phyloP scores from a whole-genome alignment of 768 basidiomycete genomes.

The Lentinula lateritia region DNA sequence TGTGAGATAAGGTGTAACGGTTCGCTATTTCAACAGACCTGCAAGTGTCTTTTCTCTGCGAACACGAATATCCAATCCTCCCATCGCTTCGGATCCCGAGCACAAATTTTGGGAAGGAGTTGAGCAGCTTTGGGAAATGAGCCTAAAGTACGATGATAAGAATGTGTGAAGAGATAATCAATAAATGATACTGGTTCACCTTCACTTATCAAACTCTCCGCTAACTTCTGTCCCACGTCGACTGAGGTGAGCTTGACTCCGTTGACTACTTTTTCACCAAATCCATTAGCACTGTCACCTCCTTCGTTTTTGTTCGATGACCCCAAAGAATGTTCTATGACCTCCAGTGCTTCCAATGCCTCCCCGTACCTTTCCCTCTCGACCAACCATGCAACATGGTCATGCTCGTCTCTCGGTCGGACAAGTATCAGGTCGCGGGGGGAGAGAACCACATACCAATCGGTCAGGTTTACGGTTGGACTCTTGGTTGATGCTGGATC shows the following conservation, averaged over 20 bases:
- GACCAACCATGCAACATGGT: conserved; percentile 91
- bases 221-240: conserved; percentile 81
- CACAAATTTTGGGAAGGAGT: conserved; percentile 82
- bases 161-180: background rate
- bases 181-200: conserved; percentile 37
- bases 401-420: conserved; percentile 79
- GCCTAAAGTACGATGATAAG: conserved; percentile 18
- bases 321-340: conserved; percentile 40
- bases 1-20: conserved; percentile 2
- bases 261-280: conserved; percentile 25
- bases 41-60: conserved; percentile 72
- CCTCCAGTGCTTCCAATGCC: conserved; percentile 77
- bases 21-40: conserved; percentile 35
- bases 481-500: background rate
- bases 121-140: conserved; percentile 75
- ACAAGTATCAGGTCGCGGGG: conserved; percentile 86
- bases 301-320: conserved; percentile 7
- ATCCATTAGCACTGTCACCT: background rate
- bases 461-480: background rate
- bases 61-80: conserved; percentile 94
- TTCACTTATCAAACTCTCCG: conserved; percentile 78
- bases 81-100: conserved; percentile 78
- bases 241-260: conserved; percentile 43
- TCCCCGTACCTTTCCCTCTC: conserved; percentile 85
- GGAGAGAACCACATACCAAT: conserved; percentile 77